Base-by-base conservation (phyloP, 352 stramenopile species). In the Phytophthora pisi region DNA sequence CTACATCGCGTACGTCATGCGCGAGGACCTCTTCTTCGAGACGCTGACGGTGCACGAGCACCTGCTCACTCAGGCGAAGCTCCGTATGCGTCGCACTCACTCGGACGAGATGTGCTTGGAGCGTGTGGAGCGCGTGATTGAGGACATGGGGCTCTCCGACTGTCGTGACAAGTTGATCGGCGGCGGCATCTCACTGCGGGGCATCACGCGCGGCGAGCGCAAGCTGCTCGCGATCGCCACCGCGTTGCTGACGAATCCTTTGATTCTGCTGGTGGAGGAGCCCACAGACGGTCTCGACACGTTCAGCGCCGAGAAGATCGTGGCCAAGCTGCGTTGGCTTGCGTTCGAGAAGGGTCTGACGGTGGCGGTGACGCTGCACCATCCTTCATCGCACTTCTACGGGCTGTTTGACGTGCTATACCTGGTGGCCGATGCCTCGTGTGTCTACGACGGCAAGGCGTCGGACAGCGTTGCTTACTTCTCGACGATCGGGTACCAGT, bases 1-100 rank as follows among this genome's bases (percentile, higher is more conserved):
- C 6, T 75, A 70, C 24, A 46, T 76, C 15, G 68, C 77, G 0
- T 97, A 95, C 58, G 77, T 97, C 20, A 85, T 85, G 67, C 89
- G 93, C 51, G 91, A 98, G 59, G 91, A 98, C 71, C 69, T 97
- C 5, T 83, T 98, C 50, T 79, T 93, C 43, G 71, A 78, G 49
- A 95, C 94, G 56, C 69, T 98, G 16, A 98, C 91, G 15, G 90
- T 97, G 2, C 74, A 90, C 55, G 94, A 98, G 72, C 92, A 98
- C 61, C 73, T 98, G 1, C 73, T 84, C 24, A 96, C 92, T 70
- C 86, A 96, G 18, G 92, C 93, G 11, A 73, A 88, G 28, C 78
- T 98, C 0, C 78, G 89, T 1, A 81, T 98, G 61, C 78, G 86
- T 13, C 70, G 68, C 16, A 75, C 75, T 1, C 64, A 75, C 24